A percentile compares a stretch with the other conserved stretches of the same genome.
These are phyloP conservation scores for Coemansia sp. DNA, from an alignment of 371 early-diverging fungal genomes.

Conservation along the genomic window DNA sequence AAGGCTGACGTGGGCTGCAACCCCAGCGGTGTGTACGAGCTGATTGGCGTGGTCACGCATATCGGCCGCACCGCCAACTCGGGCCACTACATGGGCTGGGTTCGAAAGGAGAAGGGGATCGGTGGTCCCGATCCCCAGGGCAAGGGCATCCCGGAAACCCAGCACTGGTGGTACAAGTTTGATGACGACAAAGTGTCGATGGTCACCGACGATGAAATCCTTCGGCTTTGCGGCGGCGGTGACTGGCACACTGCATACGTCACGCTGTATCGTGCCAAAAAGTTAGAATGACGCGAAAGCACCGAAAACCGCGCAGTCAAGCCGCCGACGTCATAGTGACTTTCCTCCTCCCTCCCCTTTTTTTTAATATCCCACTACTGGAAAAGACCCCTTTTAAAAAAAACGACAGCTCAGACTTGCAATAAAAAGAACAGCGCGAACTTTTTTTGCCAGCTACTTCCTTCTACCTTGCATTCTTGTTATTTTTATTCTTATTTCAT, in stretches of 20 bases:
- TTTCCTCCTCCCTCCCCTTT: no score
- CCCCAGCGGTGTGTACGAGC: conserved; percentile 76
- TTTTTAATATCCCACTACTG: background rate
- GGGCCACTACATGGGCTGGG: conserved; percentile 94
- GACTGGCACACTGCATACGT: conserved; percentile 88
- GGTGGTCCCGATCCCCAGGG: conserved; percentile 29
- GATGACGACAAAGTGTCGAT: conserved; percentile 94
- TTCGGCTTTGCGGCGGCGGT: conserved; percentile 89
- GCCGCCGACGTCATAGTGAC: no score
- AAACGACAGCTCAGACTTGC: no score
- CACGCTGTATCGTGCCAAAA: conserved; percentile 61
- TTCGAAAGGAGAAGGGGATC: conserved; percentile 59
- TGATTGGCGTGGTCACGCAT: conserved; percentile 67
- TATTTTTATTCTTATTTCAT: background rate
- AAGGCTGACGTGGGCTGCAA: conserved; percentile 78
- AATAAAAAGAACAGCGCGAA: no score
- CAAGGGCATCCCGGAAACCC: conserved; percentile 21
- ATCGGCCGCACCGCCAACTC: conserved; percentile 51
- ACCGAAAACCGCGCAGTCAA: no score
- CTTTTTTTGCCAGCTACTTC: background rate
- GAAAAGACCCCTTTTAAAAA: no score
- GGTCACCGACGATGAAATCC: conserved; percentile 81
- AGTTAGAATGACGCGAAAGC: background rate
- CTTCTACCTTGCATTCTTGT: background rate
- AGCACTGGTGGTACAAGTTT: conserved; percentile 86